Evolutionary conservation across 2,329 filamentous ascomycete genomes (phyloP).

Genomic region (Colletotrichum sublineola): DNA sequence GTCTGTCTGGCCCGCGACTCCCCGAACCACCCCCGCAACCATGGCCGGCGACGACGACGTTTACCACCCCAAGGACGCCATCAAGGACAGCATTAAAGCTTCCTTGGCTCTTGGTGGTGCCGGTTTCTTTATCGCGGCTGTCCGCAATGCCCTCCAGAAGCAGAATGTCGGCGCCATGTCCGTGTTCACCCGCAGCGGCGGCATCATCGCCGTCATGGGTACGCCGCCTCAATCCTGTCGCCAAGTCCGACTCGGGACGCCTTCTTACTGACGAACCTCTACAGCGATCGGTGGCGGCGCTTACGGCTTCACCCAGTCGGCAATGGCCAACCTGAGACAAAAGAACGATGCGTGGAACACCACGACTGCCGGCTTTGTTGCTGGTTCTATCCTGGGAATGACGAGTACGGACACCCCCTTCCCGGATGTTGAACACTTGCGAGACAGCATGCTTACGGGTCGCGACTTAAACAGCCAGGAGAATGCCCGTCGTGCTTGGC

Average conservation of each 20-base stretch:
- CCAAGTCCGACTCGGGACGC: background rate
- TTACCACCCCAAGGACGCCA: conserved; percentile 82
- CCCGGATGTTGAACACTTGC: background rate
- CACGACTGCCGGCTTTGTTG: conserved; percentile 81
- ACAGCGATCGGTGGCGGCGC: conserved; percentile 79
- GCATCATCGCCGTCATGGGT: conserved; percentile 69
- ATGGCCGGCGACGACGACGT: conserved; percentile 54
- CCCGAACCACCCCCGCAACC: conserved; percentile 34
- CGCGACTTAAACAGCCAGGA: conserved; percentile 52
- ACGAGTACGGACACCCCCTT: conserved; percentile 68
- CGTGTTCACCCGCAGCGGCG: conserved; percentile 83
- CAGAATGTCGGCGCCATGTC: conserved; percentile 85
- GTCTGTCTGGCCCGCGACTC: conserved; percentile 39
- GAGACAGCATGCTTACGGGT: conserved; percentile 27
- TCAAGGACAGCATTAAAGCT: conserved; percentile 75
- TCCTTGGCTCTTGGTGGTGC: conserved; percentile 74
- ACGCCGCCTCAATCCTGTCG: background rate
- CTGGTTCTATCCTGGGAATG: conserved; percentile 79
- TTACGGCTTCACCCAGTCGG: conserved; percentile 82
- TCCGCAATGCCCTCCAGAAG: conserved; percentile 89
- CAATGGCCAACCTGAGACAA: conserved; percentile 86
- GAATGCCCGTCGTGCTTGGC: conserved; percentile 78
- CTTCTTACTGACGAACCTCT: conserved; percentile 8
- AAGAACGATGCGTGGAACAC: conserved; percentile 85
- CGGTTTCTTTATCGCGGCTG: conserved; percentile 79